Conservation (phyloP, 1,139 yeast species). For the Geotrichum cucujoidarum region DNA sequence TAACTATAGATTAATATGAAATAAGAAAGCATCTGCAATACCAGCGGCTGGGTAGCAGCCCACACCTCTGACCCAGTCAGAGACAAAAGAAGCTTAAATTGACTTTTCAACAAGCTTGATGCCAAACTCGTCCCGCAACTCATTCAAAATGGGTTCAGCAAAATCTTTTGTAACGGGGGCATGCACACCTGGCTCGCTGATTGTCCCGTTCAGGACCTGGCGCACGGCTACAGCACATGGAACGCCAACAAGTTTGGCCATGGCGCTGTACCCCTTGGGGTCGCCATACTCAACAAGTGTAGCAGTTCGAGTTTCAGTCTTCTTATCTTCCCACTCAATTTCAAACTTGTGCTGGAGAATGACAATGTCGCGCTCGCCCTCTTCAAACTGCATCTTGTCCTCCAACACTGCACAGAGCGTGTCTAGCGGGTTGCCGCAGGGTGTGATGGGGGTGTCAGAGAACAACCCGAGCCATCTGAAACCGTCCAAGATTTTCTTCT, state of each 20-base stretch:
- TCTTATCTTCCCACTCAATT: constrained; percentile 92
- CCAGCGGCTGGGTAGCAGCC: no score
- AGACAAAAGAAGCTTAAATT: constrained; percentile 28
- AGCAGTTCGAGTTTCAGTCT: constrained; percentile 85
- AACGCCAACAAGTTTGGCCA: constrained; percentile 97
- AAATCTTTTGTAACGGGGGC: constrained; percentile 92
- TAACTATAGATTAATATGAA: no score
- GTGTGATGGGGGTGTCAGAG: constrained; percentile 66
- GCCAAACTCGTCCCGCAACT: constrained; percentile 82
- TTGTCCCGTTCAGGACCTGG: constrained; percentile 79
- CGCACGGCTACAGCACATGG: constrained; percentile 96
- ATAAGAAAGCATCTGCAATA: no score
- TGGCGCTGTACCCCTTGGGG: constrained; percentile 90
- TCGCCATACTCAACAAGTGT: constrained; percentile 93
- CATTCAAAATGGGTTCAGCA: constrained; percentile 84
- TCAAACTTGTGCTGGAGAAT: constrained; percentile 96
- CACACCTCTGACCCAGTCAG: no score
- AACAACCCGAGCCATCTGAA: constrained; percentile 91
- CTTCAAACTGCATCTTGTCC: constrained; percentile 90
- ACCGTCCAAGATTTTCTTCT: constrained; percentile 81
- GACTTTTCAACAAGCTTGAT: constrained; percentile 83
- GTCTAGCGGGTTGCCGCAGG: constrained; percentile 93
- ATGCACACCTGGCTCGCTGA: constrained; percentile 72
- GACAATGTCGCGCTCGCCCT: constrained; percentile 92
- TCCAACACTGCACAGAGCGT: constrained; percentile 95